phyloP scores from a whole-genome alignment of 805 yeast species.

The Starmerella potacharoeniae region DNA sequence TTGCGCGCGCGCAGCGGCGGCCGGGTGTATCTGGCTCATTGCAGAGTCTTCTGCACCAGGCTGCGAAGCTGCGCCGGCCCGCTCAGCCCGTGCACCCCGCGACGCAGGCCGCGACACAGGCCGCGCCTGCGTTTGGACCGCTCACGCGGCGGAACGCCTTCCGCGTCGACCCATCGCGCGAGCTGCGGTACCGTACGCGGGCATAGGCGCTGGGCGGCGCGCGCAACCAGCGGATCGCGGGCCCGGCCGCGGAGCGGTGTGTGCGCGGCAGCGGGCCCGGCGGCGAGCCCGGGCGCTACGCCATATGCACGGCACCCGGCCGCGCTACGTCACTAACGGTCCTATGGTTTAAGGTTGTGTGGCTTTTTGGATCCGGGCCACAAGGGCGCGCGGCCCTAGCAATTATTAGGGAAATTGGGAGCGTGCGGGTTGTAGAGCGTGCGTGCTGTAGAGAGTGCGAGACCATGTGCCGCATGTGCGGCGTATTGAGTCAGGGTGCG shows the following conservation, averaged over 20 bases:
- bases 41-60: neutral
- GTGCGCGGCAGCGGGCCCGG: no score
- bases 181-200: neutral
- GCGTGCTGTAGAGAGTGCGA: no score
- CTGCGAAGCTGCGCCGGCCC: neutral
- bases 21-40: neutral
- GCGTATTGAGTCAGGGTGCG: no score
- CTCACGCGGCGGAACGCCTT: slow-evolving; percentile 8
- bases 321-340: neutral
- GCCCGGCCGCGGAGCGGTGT: neutral
- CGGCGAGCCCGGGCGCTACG: neutral
- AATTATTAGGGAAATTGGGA: no score
- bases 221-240: neutral
- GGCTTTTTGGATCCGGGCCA: no score
- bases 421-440: no score
- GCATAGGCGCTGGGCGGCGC: neutral
- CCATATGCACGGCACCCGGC: neutral
- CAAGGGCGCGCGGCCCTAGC: no score
- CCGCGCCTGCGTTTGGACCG: no score
- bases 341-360: no score
- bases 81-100: neutral
- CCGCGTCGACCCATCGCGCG: slow-evolving; percentile 6
- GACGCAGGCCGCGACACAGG: no score
- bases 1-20: slow-evolving; percentile 3
- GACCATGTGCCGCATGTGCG: no score